A percentile compares a stretch with the other conserved stretches of the same genome.
Evolutionary conservation across 371 early-diverging fungal genomes (phyloP).

Genomic region (Mucor saturninus): DNA sequence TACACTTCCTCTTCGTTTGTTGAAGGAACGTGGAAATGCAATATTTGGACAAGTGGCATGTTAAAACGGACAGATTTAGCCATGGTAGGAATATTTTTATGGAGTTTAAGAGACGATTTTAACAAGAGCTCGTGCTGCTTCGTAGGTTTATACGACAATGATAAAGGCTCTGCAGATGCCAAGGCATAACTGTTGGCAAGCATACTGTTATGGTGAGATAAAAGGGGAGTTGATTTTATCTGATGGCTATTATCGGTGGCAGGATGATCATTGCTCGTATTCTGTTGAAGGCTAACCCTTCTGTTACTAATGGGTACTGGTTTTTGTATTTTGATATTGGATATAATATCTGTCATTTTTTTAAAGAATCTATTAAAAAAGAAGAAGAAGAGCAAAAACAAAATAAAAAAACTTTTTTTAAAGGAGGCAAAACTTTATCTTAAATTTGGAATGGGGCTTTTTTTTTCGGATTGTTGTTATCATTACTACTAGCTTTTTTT

Average conservation of each 20-base stretch:
- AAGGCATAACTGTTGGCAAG: background rate
- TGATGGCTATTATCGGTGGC: background rate
- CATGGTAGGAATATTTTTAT: background rate
- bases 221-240: background rate
- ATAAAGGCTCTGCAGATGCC: background rate
- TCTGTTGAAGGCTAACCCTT: background rate
- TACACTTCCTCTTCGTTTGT: background rate
- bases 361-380: background rate
- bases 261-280: background rate
- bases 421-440: background rate
- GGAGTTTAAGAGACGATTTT: background rate
- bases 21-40: conserved; percentile 36
- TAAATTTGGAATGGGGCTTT: background rate
- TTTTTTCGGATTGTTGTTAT: conserved; percentile 1
- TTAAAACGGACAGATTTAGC: conserved; percentile 67
- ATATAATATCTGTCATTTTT: conserved; percentile 2
- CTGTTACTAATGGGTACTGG: conserved; percentile 19
- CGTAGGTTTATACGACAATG: background rate
- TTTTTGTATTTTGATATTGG: background rate
- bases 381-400: background rate
- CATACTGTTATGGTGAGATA: background rate
- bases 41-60: conserved; percentile 50
- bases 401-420: background rate
- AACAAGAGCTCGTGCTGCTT: background rate
- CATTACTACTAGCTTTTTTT: background rate